Conservation (phyloP, 2,329 filamentous ascomycete species). For the Alternaria burnsii region DNA sequence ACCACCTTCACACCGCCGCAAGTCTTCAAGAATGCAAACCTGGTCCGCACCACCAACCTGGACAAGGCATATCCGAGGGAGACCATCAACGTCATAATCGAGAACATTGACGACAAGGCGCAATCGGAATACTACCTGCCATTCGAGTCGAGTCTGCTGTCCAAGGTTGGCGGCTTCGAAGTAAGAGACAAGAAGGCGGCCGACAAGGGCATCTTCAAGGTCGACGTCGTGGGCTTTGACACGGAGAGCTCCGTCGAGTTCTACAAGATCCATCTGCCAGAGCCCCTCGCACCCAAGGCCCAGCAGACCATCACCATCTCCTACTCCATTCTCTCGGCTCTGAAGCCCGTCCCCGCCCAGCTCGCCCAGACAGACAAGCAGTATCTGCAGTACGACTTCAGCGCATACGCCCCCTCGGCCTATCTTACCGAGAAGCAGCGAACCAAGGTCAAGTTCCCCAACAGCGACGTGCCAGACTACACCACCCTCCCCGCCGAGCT, state of each 20-base stretch:
- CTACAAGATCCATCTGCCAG: constrained; percentile 82
- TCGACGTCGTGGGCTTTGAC: constrained; percentile 71
- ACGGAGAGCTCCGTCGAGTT: constrained; percentile 67
- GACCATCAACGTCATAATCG: constrained; percentile 90
- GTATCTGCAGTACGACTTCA: constrained; percentile 86
- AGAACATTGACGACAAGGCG: constrained; percentile 81
- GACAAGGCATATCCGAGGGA: constrained; percentile 94
- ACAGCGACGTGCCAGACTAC: constrained; percentile 81
- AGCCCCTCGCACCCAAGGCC: constrained; percentile 75
- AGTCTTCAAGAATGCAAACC: constrained; percentile 92
- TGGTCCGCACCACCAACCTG: constrained; percentile 87
- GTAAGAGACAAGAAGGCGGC: constrained; percentile 90
- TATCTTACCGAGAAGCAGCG: constrained; percentile 93
- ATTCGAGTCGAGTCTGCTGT: constrained; percentile 79
- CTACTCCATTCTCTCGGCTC: constrained; percentile 81
- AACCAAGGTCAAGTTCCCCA: constrained; percentile 92
- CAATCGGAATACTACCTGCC: constrained; percentile 93
- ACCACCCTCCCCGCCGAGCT: constrained; percentile 71
- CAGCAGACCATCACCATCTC: constrained; percentile 89
- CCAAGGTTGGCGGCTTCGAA: constrained; percentile 83
- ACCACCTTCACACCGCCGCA: constrained; percentile 79
- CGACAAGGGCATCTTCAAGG: constrained; percentile 71
- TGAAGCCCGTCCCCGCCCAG: constrained; percentile 78
- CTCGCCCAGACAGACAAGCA: constrained; percentile 89
- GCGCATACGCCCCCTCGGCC: constrained; percentile 81